phyloP scores from a whole-genome alignment of 2,329 filamentous ascomycete species.

The Phaeomoniella chlamydospora region DNA sequence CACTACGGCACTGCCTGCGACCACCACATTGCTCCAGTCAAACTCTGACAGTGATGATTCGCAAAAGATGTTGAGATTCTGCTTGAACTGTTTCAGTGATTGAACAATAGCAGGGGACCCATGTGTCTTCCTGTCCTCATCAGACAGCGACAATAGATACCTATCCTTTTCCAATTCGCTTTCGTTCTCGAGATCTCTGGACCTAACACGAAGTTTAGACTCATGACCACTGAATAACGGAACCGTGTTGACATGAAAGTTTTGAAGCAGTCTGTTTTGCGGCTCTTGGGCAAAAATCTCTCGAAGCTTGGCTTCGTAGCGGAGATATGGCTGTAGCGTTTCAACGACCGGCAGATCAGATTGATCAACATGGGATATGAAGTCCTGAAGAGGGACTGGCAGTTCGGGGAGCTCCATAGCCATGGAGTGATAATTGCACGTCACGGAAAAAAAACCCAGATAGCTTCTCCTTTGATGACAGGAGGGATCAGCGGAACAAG shows the following conservation, averaged over 20 bases:
- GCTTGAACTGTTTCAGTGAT: constrained; percentile 55
- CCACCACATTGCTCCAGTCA: constrained; percentile 72
- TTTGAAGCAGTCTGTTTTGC: constrained; percentile 14
- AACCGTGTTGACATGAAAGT: constrained; percentile 18
- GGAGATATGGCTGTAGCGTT: constrained; percentile 20
- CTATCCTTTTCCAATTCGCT: constrained; percentile 14
- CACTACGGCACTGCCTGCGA: constrained; percentile 65
- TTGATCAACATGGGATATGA: constrained; percentile 13
- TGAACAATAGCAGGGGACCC: constrained; percentile 55
- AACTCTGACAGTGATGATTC: constrained; percentile 63
- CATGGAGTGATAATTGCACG: too few relatives aligned
- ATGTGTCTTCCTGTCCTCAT: constrained; percentile 43
- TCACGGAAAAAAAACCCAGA: too few relatives aligned
- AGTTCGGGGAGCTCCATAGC: constrained; percentile 13
- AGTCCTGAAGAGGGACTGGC: constrained; percentile 15
- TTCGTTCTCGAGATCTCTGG: constrained; percentile 18
- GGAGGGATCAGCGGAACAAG: too few relatives aligned
- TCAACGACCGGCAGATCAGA: constrained; percentile 13
- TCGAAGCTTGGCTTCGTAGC: constrained; percentile 19
- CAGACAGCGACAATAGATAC: constrained; percentile 18
- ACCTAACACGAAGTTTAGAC: constrained; percentile 14
- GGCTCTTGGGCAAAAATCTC: constrained; percentile 24
- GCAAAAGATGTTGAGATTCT: constrained; percentile 70
- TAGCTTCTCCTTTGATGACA: too few relatives aligned
- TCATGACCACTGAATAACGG: constrained; percentile 17